Conservation (phyloP, 2,329 filamentous ascomycete species). For the Elsinoe australis region DNA sequence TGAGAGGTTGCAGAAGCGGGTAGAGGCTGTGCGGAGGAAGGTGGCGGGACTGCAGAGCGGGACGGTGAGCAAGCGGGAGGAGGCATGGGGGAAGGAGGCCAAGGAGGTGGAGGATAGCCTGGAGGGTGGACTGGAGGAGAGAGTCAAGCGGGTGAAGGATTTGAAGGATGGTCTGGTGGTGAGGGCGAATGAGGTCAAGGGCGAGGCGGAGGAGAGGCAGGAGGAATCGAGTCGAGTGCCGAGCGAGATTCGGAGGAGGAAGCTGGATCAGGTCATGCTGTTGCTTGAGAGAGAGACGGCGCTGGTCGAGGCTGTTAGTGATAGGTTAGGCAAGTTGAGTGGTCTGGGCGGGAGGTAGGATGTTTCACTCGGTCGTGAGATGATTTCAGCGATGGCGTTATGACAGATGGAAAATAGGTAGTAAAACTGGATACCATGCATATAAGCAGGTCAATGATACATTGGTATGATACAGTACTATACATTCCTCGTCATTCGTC, state of each 20-base stretch:
- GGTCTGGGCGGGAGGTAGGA: constrained; percentile 16
- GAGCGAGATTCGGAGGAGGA: constrained; percentile 53
- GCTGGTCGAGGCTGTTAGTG: constrained; percentile 59
- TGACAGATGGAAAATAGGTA: no score
- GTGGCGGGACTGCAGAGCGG: constrained; percentile 39
- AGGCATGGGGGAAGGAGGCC: constrained; percentile 50
- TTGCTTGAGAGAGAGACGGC: constrained; percentile 60
- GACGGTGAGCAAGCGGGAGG: constrained; percentile 53
- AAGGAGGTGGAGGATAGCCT: constrained; percentile 42
- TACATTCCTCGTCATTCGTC: no score
- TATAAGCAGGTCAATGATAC: no score
- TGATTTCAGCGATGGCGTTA: no score
- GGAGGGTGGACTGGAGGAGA: constrained; percentile 11
- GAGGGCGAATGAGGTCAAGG: constrained; percentile 28
- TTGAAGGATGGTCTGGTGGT: constrained; percentile 26
- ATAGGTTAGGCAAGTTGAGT: constrained; percentile 52
- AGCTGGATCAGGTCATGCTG: constrained; percentile 55
- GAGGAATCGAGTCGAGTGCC: constrained; percentile 40
- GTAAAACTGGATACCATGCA: no score
- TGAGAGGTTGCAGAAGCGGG: constrained; percentile 48
- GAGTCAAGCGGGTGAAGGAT: constrained; percentile 24
- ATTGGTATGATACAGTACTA: no score
- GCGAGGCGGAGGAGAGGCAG: constrained; percentile 27
- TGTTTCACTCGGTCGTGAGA: no score
- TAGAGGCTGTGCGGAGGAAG: constrained; percentile 52